A percentile compares a stretch with the other conserved stretches of the same genome.
Conservation (phyloP, 2,329 filamentous ascomycete genomes). For the Aureobasidium musti region DNA sequence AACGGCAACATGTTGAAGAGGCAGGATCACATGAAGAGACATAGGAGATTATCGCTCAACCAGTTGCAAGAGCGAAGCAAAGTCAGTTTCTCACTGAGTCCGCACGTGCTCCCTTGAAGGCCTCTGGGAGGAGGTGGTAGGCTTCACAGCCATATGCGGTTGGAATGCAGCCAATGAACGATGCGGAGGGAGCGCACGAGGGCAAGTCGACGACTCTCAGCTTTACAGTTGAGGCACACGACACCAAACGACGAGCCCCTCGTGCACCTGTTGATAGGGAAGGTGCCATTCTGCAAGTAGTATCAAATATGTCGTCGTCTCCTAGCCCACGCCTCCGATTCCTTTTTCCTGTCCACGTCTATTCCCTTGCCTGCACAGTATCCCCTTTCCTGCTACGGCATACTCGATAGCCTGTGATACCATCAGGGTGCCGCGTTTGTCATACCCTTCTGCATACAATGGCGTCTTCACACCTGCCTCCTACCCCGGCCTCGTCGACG, state of each 20-base stretch:
- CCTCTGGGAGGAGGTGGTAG: slow-evolving; percentile 18
- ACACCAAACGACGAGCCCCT: slow-evolving; percentile 23
- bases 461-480: slow-evolving; percentile 67
- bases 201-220: slow-evolving; percentile 19
- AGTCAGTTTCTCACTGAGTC: slow-evolving; percentile 24
- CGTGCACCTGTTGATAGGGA: slow-evolving; percentile 26
- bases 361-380: slow-evolving; percentile 16
- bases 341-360: not conserved
- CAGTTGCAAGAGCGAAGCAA: not conserved
- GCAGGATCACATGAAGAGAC: not conserved
- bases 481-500: slow-evolving; percentile 76
- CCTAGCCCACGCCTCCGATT: not conserved
- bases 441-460: slow-evolving; percentile 48
- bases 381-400: not conserved
- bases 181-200: slow-evolving; percentile 24
- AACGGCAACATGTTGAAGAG: not conserved
- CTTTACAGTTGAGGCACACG: slow-evolving; percentile 25
- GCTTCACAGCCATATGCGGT: slow-evolving; percentile 14
- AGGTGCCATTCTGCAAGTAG: slow-evolving; percentile 17
- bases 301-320: slow-evolving; percentile 22
- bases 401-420: slow-evolving; percentile 1
- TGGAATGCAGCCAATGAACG: slow-evolving; percentile 11
- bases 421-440: slow-evolving; percentile 1
- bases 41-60: slow-evolving; percentile 4
- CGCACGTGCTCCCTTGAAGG: slow-evolving; percentile 15